Evolutionary conservation across 2,329 filamentous ascomycete genomes (phyloP).

Genomic region (Colletotrichum orbiculare): DNA sequence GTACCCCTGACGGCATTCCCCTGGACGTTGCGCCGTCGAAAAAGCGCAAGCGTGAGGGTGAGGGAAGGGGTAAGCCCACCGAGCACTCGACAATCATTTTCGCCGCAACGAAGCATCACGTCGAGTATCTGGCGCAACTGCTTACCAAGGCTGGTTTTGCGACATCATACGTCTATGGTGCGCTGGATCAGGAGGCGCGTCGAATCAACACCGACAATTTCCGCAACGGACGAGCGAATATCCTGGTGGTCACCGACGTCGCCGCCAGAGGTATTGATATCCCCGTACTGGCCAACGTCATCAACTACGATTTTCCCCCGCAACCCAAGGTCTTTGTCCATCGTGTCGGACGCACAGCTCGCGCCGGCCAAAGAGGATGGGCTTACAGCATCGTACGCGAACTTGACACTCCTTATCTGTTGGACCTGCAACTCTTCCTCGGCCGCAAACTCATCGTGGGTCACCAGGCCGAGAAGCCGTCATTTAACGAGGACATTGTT

Average conservation of each 20-base stretch:
- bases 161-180: conserved; percentile 94
- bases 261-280: conserved; percentile 98
- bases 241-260: conserved; percentile 95
- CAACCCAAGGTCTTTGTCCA: conserved; percentile 98
- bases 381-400: conserved; percentile 92
- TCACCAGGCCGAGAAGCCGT: conserved; percentile 69
- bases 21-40: conserved; percentile 64
- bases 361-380: conserved; percentile 94
- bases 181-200: conserved; percentile 92
- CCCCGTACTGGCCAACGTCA: conserved; percentile 92
- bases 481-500: conserved; percentile 85
- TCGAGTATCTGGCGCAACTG: conserved; percentile 90
- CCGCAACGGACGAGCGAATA: conserved; percentile 83
- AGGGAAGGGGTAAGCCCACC: conserved; percentile 77
- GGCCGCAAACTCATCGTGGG: conserved; percentile 86
- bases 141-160: conserved; percentile 85
- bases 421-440: conserved; percentile 94
- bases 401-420: conserved; percentile 87
- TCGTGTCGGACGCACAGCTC: conserved; percentile 92
- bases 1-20: conserved; percentile 62
- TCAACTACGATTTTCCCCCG: conserved; percentile 98
- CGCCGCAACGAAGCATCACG: conserved; percentile 94
- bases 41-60: conserved; percentile 77
- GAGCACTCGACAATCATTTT: conserved; percentile 96
- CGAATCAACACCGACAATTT: conserved; percentile 94